Percentiles rank a stretch among this genome's conserved stretches.
These are phyloP conservation scores for Fusarium ramigenum DNA, from an alignment of 2,329 filamentous ascomycete genomes.

Conservation along the genomic window DNA sequence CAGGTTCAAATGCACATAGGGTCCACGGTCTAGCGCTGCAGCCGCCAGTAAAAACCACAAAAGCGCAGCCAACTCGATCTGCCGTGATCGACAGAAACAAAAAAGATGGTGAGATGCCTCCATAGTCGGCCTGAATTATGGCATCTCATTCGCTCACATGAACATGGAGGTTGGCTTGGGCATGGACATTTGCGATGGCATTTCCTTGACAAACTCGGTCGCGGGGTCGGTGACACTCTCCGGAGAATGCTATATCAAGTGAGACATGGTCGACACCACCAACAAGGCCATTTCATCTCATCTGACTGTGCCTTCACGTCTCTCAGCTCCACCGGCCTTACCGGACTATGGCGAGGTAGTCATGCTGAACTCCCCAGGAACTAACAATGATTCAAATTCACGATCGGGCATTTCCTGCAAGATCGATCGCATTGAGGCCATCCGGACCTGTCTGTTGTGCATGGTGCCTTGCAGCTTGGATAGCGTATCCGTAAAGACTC, in stretches of 20 bases:
- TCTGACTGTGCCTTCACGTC: conserved; percentile 42
- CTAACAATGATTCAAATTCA: conserved; percentile 43
- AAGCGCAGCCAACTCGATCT: neutral
- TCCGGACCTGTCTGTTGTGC: conserved; percentile 30
- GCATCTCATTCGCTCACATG: conserved; percentile 9
- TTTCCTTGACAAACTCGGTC: conserved; percentile 9
- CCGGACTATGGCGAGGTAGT: conserved; percentile 26
- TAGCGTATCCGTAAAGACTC: conserved; percentile 26
- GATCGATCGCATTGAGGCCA: conserved; percentile 43
- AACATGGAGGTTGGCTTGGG: conserved; percentile 9
- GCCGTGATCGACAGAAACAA: conserved; percentile 14
- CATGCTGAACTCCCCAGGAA: conserved; percentile 37
- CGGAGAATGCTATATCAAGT: conserved; percentile 27
- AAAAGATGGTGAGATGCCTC: conserved; percentile 9
- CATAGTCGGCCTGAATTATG: neutral
- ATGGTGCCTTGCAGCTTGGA: conserved; percentile 42
- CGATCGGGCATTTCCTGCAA: conserved; percentile 40
- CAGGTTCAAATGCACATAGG: conserved; percentile 35
- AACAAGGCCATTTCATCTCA: conserved; percentile 32
- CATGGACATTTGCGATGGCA: conserved; percentile 14
- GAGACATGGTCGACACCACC: conserved; percentile 46
- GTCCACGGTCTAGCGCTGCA: conserved; percentile 30
- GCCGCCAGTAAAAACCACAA: conserved; percentile 31
- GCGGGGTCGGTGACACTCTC: conserved; percentile 24
- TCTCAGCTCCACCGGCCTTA: conserved; percentile 34